phyloP scores from a whole-genome alignment of 2,329 filamentous ascomycete species.

The Trichoderma atrobrunneum region DNA sequence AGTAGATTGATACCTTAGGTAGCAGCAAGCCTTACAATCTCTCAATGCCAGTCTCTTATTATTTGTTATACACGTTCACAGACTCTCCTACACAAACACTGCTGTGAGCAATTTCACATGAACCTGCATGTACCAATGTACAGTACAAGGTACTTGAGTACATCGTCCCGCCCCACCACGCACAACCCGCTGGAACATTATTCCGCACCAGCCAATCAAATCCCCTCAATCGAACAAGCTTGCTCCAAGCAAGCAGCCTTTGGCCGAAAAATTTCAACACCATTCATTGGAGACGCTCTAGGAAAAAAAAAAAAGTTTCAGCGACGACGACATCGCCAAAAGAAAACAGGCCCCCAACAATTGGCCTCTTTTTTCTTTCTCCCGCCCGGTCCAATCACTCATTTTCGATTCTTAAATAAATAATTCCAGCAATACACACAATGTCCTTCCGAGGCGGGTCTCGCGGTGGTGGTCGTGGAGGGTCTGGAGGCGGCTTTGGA shows the following conservation, averaged over 20 bases:
- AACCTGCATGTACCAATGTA: background rate
- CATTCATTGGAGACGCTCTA: background rate
- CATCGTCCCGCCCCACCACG: background rate
- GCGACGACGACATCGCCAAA: background rate
- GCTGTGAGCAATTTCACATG: background rate
- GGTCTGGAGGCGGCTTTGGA: constrained; percentile 32
- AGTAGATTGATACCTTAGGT: background rate
- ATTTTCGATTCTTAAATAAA: background rate
- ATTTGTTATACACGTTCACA: background rate
- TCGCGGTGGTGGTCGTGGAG: constrained; percentile 31
- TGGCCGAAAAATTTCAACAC: constrained; percentile 19
- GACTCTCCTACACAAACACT: background rate
- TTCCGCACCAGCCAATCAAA: constrained; percentile 23
- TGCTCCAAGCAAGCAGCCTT: background rate
- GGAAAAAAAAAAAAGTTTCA: constrained; percentile 12
- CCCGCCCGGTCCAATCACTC: background rate
- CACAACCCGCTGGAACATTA: constrained; percentile 14
- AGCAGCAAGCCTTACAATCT: background rate
- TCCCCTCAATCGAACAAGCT: constrained; percentile 3
- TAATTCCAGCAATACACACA: background rate
- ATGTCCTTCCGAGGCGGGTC: constrained; percentile 37
- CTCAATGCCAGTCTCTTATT: background rate
- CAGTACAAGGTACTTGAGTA: background rate
- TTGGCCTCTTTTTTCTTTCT: background rate
- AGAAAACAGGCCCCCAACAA: background rate